Base-by-base conservation (phyloP, 306 rosid species). In the Mimosa pudica region DNA sequence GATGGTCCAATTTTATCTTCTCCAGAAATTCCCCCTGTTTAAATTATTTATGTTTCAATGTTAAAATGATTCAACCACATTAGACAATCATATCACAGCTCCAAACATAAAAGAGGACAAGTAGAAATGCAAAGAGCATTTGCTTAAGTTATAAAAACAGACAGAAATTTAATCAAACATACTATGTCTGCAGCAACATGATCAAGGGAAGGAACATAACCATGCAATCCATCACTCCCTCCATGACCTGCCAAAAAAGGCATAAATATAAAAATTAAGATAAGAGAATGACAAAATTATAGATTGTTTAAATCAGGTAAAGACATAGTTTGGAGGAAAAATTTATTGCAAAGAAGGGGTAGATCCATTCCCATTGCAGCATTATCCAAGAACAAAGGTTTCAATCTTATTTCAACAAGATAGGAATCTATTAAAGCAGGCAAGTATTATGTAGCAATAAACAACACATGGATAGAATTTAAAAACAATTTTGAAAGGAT, bases 171-270 rank as follows among this genome's bases (percentile, higher is more conserved):
- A 60, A 20, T 57, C 16, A 45, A 80, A 85, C 97, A 77, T 88
- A 96, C 99, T n/a, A 93, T 91, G 85, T 96, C 99, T 61, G 96
- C 99, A 77, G 88, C 98, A 65, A 96, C 99, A 57, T 91, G 92
- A 84, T 96, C 99, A 80, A 96, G 97, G 64, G 99, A 93, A 51
- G 99, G 99, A 78, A 96, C 99, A 41, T 93, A 96, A 67, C 99
- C 99, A 65, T 96, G 99, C 86, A 96, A 85, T 84, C 99, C 99
- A 87, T 96, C 99, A 77, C 99, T 96, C 60, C 99, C 99, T 47
- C 99, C 99, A 71, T 96, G 99, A 86, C 99, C 99, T 96, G 77
- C 68, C 68, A 75, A 74, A n/a, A 52, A 62, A 60, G 45, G 54
- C 68, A 80, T 66, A 64, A 82, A 45, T 75, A 46, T 71, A 24